Evolutionary conservation across 2,329 filamentous ascomycete genomes (phyloP), one percentile per base, ranked within the genome.

Genomic region (Aspergillus luchuensis): DNA sequence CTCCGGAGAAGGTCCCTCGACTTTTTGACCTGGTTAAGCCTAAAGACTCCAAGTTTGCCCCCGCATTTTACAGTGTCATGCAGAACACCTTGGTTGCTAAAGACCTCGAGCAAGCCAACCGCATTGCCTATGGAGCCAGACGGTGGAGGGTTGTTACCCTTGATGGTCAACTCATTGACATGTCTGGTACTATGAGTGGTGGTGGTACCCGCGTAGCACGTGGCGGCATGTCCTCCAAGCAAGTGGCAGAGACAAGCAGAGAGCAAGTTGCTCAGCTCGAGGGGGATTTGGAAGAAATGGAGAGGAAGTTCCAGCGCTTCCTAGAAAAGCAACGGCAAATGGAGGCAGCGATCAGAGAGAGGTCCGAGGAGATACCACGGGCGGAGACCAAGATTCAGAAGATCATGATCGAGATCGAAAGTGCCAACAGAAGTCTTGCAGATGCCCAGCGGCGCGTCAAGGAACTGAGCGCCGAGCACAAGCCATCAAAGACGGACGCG

Each of bases 161-260:
- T 2, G 92, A 93, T 62, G 95, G 95, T 52, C 93, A 97, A 76
- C 84, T 99, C 56, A 98, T 99, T 67, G 95, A 99, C 79, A 96
- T 96, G 74, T 97, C 94, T 1, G 95, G 95, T 82, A 98, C 95
- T 38, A 98, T 99, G 95, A 97, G 91, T 60, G 95, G 95, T 81
- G 95, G 95, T 82, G 95, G 95, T 59, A 94, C 87, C 49, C 91
- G 91, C 15, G 91, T 95, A 59, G 93, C 94, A 69, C 92, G 89
- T 72, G 96, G 96, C 0, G 87, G 92, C 59, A 99, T 99, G 96
- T 98, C 94, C 0, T 96, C 93, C 10, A 98, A 97, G 78, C 87
- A 96, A 49, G 89, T 91, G n/a, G 86, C 91, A 1, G 92, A 96
- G 60, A 90, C 90, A 15, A 90, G 88, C 55, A 93, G 92, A 75